Percentiles rank a stretch among this genome's conserved stretches.
phyloP scores from a whole-genome alignment of 2,329 filamentous ascomycete genomes.

The Fusarium luffae region DNA sequence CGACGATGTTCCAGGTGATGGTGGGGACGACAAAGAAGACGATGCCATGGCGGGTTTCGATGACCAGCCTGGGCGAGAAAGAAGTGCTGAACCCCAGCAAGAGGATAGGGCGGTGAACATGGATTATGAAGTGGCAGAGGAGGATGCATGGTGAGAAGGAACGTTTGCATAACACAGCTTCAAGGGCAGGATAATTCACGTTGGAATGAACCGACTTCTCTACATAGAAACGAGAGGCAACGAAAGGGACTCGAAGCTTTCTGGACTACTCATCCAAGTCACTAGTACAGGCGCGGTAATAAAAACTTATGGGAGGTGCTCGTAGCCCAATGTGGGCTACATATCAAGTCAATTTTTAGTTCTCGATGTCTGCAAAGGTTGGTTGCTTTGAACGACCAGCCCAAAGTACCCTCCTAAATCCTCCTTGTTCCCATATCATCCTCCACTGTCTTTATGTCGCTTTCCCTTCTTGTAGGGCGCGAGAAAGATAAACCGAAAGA shows the following conservation, averaged over 20 bases:
- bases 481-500: slow-evolving; percentile 1
- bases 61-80: slow-evolving; percentile 29
- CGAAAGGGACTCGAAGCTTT: neutral
- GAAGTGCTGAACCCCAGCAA: slow-evolving; percentile 38
- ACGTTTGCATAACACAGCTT: neutral
- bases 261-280: slow-evolving; percentile 1
- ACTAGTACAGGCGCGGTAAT: neutral
- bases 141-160: slow-evolving; percentile 57
- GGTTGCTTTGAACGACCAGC: slow-evolving; percentile 1
- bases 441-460: slow-evolving; percentile 9
- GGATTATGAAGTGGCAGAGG: slow-evolving; percentile 66
- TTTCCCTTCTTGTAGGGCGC: slow-evolving; percentile 3
- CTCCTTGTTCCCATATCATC: neutral
- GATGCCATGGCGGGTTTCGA: slow-evolving; percentile 42
- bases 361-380: slow-evolving; percentile 3
- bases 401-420: slow-evolving; percentile 7
- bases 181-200: neutral
- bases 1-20: slow-evolving; percentile 9
- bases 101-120: slow-evolving; percentile 55
- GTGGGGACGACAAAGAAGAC: slow-evolving; percentile 45
- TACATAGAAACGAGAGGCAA: neutral
- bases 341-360: slow-evolving; percentile 29
- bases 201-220: neutral
- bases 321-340: slow-evolving; percentile 35
- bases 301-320: neutral